Evolutionary conservation across 176 grass and related monocot species (phyloP), one percentile per base, ranked within the genome.

Genomic region (Pharus latifolius): DNA sequence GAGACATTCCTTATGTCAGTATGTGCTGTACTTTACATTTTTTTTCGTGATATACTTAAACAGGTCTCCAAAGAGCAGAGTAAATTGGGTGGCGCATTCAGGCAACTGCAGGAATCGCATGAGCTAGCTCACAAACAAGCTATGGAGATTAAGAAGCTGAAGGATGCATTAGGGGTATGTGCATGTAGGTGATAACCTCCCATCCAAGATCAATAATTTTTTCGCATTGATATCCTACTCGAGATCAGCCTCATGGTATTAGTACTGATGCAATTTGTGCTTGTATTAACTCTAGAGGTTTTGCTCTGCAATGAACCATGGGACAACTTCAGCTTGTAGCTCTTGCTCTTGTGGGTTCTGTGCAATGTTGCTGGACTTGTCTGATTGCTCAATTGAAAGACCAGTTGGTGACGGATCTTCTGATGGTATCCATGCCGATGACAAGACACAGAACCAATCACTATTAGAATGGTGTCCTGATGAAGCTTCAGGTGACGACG

Each of bases 71-170:
- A 88, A 65, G 94, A 88, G 75, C 79, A 85, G 56, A 83, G 60
- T 24, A 93, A 78, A 78, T 79, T 78, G 63, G 80, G 45, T 54
- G 79, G 70, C 26, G 75, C 84, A 49, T 67, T 88, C 65, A 83
- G 55, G 67, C 75, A 6, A 65, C 73, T 90, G 27, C 80, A 93
- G 64, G 84, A 88, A 93, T 83, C 84, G 15, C 76, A 85, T 75
- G 75, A 88, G 60, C 47, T 91, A 61, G 81, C 67, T 74, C 70
- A 85, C 63, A 69, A 54, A 35, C 83, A 83, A 75, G 80, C 77
- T 40, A 70, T 61, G 64, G 86, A 98, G 62, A 90, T 91, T 57
- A 88, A 85, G 58, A 93, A 80, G 86, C 43, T 98, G 64, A 91
- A 81, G 68, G 62, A 49, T 75, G 72, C 56, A 57, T 53, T 98